Base-by-base conservation (phyloP, 2,329 filamentous ascomycete genomes). In the Parascedosporium putredinis region DNA sequence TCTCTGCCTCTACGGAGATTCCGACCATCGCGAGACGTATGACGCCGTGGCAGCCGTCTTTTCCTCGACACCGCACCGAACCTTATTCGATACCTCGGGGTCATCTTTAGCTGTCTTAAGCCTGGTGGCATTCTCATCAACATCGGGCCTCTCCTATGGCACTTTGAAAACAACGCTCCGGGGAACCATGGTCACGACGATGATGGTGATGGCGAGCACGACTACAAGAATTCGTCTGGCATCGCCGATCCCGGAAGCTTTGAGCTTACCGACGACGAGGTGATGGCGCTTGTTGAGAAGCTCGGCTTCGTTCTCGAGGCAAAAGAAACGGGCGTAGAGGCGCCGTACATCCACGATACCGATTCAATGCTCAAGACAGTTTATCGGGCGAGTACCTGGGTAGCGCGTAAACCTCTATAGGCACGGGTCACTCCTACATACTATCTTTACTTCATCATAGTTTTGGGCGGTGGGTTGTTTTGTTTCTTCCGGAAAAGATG, bases 61-160 rank as follows among this genome's bases (percentile, higher is more conserved):
- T 98, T 98, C 70, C 84, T 98, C 51, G 94, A 98, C 64, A 98
- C 93, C 1, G 93, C 93, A 2, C 90, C 91, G 1, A 97, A 98
- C 62, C 64, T 96, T 27, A 84, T 97, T 49, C 79, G 85, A 2
- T 98, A 98, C 62, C 79, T 98, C 29, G 83, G 95, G 61, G 83
- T 89, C 2, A 86, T 97, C 50, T 71, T 70, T 38, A 78, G 86
- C 60, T 94, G 90, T 59, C 75, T 98, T 46, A 81, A 78, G 56
- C 73, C 79, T 0, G 86, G 85, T 23, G 93, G 93, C 0, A 59
- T 95, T 3, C 86, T 95, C 72, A 77, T 95, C 60, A 98, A 98
- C 60, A 71, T 95, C 22, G 93, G 93, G 0, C 93, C 93, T 1
- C 67, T 98, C 50, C 71, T 97, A 36, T 98, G 93, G 93, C 94